A percentile compares a stretch with the other conserved stretches of the same genome.
These are phyloP conservation scores for Exophiala dermatitidis DNA, from an alignment of 2,329 filamentous ascomycete species.

Conservation along the genomic window DNA sequence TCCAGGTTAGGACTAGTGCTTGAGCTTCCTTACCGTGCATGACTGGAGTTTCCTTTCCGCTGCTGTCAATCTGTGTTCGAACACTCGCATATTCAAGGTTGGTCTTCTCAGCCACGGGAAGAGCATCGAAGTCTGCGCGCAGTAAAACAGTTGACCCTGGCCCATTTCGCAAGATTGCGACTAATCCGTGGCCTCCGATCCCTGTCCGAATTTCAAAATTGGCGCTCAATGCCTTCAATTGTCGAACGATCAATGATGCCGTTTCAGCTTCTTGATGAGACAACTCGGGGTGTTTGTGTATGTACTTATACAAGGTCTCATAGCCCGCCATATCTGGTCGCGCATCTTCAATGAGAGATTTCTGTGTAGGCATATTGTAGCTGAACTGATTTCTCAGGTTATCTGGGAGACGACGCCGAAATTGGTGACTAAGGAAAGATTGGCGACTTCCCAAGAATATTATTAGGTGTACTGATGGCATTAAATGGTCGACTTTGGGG, in stretches of 20 bases:
- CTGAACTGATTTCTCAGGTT: too few species aligned
- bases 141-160: conserved; percentile 39
- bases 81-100: conserved; percentile 43
- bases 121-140: conserved; percentile 45
- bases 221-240: conserved; percentile 31
- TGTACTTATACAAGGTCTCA: conserved; percentile 50
- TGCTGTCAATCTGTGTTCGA: conserved; percentile 36
- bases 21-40: conserved; percentile 42
- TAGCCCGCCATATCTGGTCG: conserved; percentile 30
- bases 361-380: too few species aligned
- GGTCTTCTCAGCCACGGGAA: conserved; percentile 44
- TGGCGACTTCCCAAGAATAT: too few species aligned
- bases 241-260: conserved; percentile 39
- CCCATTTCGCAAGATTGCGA: conserved; percentile 38
- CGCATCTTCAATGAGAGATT: background rate
- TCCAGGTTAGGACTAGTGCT: too few species aligned
- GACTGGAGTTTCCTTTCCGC: conserved; percentile 44
- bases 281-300: conserved; percentile 54
- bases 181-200: conserved; percentile 42
- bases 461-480: too few species aligned
- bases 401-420: too few species aligned
- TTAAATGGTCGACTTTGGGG: too few species aligned
- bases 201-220: conserved; percentile 33
- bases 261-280: conserved; percentile 50
- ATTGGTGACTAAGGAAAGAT: too few species aligned